Conservation (phyloP, 345 rosid genomes). For the Rhizophora apiculata region DNA sequence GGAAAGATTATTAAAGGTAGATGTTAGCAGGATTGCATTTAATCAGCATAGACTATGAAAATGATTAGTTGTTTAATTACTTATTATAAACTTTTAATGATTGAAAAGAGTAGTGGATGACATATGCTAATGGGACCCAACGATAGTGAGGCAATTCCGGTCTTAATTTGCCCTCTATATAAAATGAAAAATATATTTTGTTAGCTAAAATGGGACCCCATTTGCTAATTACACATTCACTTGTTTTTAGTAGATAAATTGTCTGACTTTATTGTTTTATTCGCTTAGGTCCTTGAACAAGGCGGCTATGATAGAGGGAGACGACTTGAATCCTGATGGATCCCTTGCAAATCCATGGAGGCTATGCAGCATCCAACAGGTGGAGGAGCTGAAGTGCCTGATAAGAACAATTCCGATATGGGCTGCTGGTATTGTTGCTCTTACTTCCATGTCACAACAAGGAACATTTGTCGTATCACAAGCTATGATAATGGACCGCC, state of each 20-base stretch:
- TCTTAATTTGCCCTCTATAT: too few species aligned
- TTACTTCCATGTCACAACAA: conserved; percentile 20
- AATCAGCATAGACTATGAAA: too few species aligned
- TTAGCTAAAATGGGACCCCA: too few species aligned
- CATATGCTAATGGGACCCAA: too few species aligned
- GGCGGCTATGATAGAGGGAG: conserved; percentile 45
- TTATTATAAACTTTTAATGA: too few species aligned
- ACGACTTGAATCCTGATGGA: conserved; percentile 51
- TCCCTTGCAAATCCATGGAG: conserved; percentile 21
- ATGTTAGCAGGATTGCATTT: too few species aligned
- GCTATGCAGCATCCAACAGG: conserved; percentile 21
- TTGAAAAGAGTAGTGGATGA: too few species aligned
- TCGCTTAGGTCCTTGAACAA: conserved; percentile 57
- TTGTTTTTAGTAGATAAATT: not conserved
- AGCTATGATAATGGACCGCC: conserved; percentile 25
- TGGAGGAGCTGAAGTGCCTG: conserved; percentile 27
- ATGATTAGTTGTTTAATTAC: too few species aligned
- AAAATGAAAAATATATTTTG: too few species aligned
- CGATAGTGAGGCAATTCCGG: too few species aligned
- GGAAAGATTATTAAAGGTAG: too few species aligned
- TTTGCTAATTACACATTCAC: too few species aligned
- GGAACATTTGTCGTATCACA: conserved; percentile 26
- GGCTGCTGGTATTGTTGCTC: conserved; percentile 16
- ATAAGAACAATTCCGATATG: conserved; percentile 20
- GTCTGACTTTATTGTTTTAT: not conserved